Evolutionary conservation across 2,329 filamentous ascomycete species (phyloP).

Genomic region (Colletotrichum ledebouriae): DNA sequence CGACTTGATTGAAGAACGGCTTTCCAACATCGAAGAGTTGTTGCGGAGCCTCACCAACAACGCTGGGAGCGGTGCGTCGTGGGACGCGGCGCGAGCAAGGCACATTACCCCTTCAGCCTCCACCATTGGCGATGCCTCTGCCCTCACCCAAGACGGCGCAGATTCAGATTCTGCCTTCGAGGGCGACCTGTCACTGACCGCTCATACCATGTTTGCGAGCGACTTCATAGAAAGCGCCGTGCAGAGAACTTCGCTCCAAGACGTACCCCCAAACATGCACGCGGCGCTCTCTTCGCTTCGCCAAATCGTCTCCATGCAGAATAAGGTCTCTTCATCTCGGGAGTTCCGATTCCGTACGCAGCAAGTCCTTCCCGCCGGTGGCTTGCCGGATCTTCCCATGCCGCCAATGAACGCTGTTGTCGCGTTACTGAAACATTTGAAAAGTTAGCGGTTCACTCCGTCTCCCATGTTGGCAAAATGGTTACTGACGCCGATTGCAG

Average conservation of each 20-base stretch:
- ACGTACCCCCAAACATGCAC: conserved; percentile 64
- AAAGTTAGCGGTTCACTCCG: conserved; percentile 49
- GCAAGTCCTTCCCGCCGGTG: conserved; percentile 59
- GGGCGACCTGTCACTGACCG: conserved; percentile 63
- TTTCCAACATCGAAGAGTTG: conserved; percentile 60
- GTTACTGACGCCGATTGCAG: conserved; percentile 47
- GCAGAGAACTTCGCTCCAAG: conserved; percentile 59
- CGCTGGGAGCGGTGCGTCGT: conserved; percentile 37
- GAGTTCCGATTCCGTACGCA: conserved; percentile 62
- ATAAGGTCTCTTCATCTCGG: conserved; percentile 55
- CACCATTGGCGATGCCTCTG: conserved; percentile 40
- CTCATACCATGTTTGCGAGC: conserved; percentile 66
- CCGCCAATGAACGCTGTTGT: conserved; percentile 67
- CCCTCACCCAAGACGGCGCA: conserved; percentile 51
- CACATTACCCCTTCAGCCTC: conserved; percentile 44
- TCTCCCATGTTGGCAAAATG: too few relatives aligned
- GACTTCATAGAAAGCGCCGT: conserved; percentile 69
- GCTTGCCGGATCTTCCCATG: conserved; percentile 65
- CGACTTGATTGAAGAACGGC: conserved; percentile 60
- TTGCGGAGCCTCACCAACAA: conserved; percentile 54
- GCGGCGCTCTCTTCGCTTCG: conserved; percentile 65
- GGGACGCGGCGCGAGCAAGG: conserved; percentile 37
- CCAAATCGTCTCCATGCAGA: conserved; percentile 66
- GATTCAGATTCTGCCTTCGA: conserved; percentile 59
- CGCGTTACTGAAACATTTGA: conserved; percentile 61